Evolutionary conservation across 176 grass and related monocot genomes (phyloP).

Genomic region (Lolium rigidum): DNA sequence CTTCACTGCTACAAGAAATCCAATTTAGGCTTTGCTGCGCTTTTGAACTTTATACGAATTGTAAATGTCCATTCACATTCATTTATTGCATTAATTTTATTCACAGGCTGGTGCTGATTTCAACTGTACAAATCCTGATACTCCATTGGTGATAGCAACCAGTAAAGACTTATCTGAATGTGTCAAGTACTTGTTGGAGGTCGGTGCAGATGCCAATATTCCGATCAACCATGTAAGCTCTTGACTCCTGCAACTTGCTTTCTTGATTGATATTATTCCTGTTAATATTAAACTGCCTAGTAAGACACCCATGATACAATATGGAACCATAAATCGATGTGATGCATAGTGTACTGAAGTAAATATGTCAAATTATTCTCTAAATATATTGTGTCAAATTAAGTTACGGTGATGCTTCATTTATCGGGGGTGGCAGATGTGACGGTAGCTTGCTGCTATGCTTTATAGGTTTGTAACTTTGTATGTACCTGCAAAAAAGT

Average conservation of each 20-base stretch:
- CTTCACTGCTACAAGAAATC: not conserved
- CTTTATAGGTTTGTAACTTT: too few species aligned
- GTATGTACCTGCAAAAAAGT: too few species aligned
- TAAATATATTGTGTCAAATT: too few species aligned
- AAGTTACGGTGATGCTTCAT: too few species aligned
- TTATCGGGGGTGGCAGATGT: too few species aligned
- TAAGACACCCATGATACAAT: too few species aligned
- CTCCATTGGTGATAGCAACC: slow-evolving; percentile 47
- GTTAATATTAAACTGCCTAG: not conserved
- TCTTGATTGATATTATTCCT: not conserved
- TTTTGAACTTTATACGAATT: not conserved
- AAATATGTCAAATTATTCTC: too few species aligned
- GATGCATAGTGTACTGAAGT: too few species aligned
- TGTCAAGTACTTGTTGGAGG: slow-evolving; percentile 44
- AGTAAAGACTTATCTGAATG: slow-evolving; percentile 36
- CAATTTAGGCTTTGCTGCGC: not conserved
- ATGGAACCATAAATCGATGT: too few species aligned
- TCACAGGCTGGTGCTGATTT: slow-evolving; percentile 54
- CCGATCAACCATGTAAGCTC: slow-evolving; percentile 33
- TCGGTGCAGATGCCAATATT: slow-evolving; percentile 48
- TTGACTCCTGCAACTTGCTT: not conserved
- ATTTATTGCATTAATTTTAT: not conserved
- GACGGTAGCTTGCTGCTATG: too few species aligned
- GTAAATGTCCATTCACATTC: not conserved
- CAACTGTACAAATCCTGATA: slow-evolving; percentile 39